phyloP scores from a whole-genome alignment of 2,329 filamentous ascomycete genomes.

The Botrytis hyacinthi region DNA sequence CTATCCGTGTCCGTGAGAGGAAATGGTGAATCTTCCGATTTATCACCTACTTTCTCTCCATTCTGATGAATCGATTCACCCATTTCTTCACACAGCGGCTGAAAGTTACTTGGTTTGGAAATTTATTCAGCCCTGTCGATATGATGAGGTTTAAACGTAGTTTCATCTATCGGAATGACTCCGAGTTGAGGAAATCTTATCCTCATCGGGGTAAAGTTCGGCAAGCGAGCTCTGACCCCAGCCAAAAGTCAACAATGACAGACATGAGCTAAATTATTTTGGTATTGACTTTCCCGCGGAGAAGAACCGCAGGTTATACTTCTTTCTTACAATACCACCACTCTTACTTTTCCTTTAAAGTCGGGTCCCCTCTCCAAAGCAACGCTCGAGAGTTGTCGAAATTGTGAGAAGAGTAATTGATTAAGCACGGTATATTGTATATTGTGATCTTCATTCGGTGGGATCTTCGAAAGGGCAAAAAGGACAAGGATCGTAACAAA shows the following conservation, averaged over 20 bases:
- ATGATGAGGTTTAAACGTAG: conserved; percentile 7
- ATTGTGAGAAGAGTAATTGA: not conserved
- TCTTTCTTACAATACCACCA: not conserved
- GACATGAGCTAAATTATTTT: not conserved
- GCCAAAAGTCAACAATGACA: conserved; percentile 18
- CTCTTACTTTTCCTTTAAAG: not conserved
- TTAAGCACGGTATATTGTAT: not conserved
- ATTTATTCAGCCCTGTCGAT: conserved; percentile 20
- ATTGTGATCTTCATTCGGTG: not conserved
- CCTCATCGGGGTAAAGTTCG: conserved; percentile 18
- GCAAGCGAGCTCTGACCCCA: conserved; percentile 9
- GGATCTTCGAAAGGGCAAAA: not conserved
- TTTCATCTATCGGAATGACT: not conserved
- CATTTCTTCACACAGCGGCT: conserved; percentile 16
- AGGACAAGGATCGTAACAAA: conserved; percentile 3
- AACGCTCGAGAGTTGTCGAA: not conserved
- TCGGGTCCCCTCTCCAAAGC: not conserved
- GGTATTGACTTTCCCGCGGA: not conserved
- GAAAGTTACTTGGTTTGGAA: conserved; percentile 15
- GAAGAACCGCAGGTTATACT: not conserved
- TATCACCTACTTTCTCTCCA: not conserved
- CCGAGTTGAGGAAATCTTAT: conserved; percentile 17
- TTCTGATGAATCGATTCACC: conserved; percentile 7
- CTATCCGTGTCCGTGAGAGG: conserved; percentile 59
- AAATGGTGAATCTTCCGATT: conserved; percentile 46